phyloP scores from a whole-genome alignment of 352 stramenopile species.

The Phytophthora boehmeriae region DNA sequence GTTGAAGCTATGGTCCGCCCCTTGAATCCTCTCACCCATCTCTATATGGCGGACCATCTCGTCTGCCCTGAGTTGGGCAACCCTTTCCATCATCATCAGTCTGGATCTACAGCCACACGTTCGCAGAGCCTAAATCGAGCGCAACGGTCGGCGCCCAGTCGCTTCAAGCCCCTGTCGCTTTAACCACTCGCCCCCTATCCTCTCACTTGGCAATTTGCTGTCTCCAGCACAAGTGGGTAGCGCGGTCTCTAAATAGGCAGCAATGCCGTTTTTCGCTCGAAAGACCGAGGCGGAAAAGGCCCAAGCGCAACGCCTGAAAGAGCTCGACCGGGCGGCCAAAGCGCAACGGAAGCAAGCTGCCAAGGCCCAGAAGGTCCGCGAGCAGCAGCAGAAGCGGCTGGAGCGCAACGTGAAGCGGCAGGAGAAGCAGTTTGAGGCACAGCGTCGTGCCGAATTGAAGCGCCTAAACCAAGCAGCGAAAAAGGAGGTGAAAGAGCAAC shows the following conservation, averaged over 20 bases:
- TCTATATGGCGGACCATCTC: background rate
- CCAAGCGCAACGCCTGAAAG: conserved; percentile 23
- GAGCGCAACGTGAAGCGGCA: conserved; percentile 20
- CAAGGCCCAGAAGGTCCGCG: conserved; percentile 22
- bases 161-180: background rate
- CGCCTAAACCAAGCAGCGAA: conserved; percentile 11
- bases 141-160: background rate
- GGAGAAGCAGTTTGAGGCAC: conserved; percentile 16
- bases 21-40: background rate
- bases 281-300: conserved; percentile 35
- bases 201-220: conserved; percentile 38
- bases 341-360: conserved; percentile 20
- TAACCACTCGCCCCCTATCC: conserved; percentile 2
- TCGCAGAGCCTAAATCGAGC: background rate
- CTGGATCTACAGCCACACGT: too few relatives aligned
- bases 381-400: background rate
- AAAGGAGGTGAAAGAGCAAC: conserved; percentile 17
- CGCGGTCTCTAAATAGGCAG: too few relatives aligned
- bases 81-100: too few relatives aligned
- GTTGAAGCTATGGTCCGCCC: too few relatives aligned
- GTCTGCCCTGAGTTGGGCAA: background rate
- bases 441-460: background rate
- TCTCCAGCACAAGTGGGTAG: conserved; percentile 15
- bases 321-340: conserved; percentile 37
- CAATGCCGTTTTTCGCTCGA: conserved; percentile 36